Base-by-base conservation (phyloP, 2,329 filamentous ascomycete genomes). In the Ramichloridium luteum region DNA sequence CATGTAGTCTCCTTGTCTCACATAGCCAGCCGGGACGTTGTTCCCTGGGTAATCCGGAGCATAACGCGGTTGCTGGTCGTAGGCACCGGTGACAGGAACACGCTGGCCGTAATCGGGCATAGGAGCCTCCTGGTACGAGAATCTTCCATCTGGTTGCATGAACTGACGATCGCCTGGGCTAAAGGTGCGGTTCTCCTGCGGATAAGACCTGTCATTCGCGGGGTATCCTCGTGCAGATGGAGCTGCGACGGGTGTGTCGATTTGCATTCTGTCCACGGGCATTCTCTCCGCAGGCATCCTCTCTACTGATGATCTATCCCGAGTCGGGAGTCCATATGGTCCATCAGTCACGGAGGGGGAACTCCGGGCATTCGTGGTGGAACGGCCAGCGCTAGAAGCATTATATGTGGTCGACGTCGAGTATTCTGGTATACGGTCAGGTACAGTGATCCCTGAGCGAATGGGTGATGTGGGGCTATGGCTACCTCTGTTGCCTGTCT, bases 401-500 rank as follows among this genome's bases (percentile, higher is more conserved):
- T 53, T 58, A 61, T 57, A 64, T 53, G 60, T 50, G 50, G 53
- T 40, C 12, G 46, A 50, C 35, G 40, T 42, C 28, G 46, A 46
- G 32, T 51, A 52, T 39, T 47, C 48, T 52, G 36, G 29, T 31
- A 35, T 30, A 32, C 28, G 30, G 50, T 54, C 49, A 54, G 50
- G 49, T 51, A 37, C 49, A 51, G 49, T 59, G 53, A 57, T 46
- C 56, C 56, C 54, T 58, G 53, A 54, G 54, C 54, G 39, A 48
- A 48, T 49, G 51, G 49, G 46, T 49, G 49, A 49, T 48, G 45
- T 41, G 53, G 53, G 53, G 55, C 45, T 51, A 39, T 46, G 53
- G 55, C 59, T 66, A 65, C 63, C 62, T 63, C 61, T 53, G 50
- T 53, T 54, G 25, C 52, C 52, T 4, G 51, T 49, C 32, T 43